Percentiles rank a stretch among this genome's conserved stretches.
These are phyloP conservation scores for Claviceps pazoutovae DNA, from an alignment of 2,329 filamentous ascomycete species.

Conservation along the genomic window DNA sequence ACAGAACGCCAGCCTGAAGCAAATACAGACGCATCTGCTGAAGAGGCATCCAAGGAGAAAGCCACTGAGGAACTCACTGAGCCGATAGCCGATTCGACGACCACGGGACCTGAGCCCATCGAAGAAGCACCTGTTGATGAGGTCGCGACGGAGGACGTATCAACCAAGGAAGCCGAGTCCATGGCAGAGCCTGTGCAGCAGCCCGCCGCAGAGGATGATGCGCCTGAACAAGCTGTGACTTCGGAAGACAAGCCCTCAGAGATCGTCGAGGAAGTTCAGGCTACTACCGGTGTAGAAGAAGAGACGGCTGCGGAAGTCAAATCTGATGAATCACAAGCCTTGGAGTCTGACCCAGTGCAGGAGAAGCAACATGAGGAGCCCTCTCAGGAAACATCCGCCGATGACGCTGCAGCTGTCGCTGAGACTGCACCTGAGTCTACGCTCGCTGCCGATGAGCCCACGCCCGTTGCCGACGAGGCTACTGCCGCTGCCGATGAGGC, in stretches of 20 bases:
- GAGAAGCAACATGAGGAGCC: not conserved
- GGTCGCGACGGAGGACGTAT: not conserved
- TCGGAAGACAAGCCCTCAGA: not conserved
- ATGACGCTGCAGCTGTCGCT: not conserved
- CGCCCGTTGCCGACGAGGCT: no score
- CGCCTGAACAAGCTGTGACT: not conserved
- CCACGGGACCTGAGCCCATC: not conserved
- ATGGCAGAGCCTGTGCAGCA: not conserved
- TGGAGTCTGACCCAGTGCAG: not conserved
- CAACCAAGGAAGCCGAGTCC: not conserved
- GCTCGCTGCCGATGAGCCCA: not conserved
- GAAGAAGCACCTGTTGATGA: not conserved
- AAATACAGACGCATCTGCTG: constrained; percentile 2
- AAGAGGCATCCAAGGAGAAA: not conserved
- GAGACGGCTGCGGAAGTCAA: not conserved
- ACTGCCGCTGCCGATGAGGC: not conserved
- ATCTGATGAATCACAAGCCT: not conserved
- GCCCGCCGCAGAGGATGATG: not conserved
- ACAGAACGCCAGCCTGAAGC: not conserved
- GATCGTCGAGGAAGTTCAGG: not conserved
- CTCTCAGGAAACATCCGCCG: not conserved
- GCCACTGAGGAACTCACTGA: not conserved
- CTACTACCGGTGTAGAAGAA: not conserved
- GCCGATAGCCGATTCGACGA: not conserved
- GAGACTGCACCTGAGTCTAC: not conserved